Conservation (phyloP, 2,329 filamentous ascomycete species). For the Diaporthe caulivora region DNA sequence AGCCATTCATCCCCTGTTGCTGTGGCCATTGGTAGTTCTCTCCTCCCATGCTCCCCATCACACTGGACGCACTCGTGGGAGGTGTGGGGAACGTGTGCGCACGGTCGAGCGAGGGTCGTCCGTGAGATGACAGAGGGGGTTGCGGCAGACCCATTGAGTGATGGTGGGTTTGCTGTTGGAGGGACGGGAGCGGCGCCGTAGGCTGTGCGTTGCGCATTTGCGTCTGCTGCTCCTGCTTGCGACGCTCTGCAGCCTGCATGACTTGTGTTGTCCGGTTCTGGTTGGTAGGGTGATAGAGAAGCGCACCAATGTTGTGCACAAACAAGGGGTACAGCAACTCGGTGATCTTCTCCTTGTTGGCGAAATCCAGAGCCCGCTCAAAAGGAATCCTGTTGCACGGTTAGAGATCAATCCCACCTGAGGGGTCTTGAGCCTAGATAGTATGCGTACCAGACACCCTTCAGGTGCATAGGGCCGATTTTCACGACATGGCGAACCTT, state of each 20-base stretch:
- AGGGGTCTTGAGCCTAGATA: neutral
- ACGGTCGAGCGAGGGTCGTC: constrained; percentile 83
- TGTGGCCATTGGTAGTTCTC: constrained; percentile 85
- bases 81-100: constrained; percentile 95
- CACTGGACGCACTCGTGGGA: constrained; percentile 90
- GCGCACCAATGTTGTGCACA: constrained; percentile 94
- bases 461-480: constrained; percentile 98
- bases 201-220: constrained; percentile 72
- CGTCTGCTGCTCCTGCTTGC: constrained; percentile 77
- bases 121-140: constrained; percentile 72
- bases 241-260: constrained; percentile 85
- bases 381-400: constrained; percentile 86
- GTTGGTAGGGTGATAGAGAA: constrained; percentile 94
- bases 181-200: constrained; percentile 71
- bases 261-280: constrained; percentile 85
- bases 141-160: constrained; percentile 70
- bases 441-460: constrained; percentile 88
- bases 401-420: constrained; percentile 3
- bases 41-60: constrained; percentile 79
- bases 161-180: constrained; percentile 74
- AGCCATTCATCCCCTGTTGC: constrained; percentile 68
- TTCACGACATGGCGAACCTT: constrained; percentile 98
- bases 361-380: constrained; percentile 96
- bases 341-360: constrained; percentile 99
- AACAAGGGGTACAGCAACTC: constrained; percentile 95